Conservation (phyloP, 495 filamentous ascomycete genomes). For the Aspergillus saccharolyticus region DNA sequence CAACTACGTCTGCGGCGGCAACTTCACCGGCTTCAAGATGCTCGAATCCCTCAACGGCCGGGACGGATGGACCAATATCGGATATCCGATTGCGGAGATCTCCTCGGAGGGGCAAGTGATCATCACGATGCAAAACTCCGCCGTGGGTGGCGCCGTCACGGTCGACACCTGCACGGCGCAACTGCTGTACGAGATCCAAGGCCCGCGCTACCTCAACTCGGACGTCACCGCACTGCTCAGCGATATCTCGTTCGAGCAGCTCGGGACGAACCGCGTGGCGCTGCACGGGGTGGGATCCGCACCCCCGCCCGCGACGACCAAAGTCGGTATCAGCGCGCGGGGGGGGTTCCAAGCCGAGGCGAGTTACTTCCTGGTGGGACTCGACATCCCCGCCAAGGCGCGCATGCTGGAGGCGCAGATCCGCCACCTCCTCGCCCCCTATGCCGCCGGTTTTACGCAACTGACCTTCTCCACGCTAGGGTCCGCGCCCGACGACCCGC, state of each 20-base stretch:
- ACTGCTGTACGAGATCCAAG: conserved; percentile 58
- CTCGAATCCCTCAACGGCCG: conserved; percentile 28
- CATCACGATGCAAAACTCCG: conserved; percentile 38
- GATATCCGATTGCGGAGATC: conserved; percentile 57
- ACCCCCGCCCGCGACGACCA: conserved; percentile 49
- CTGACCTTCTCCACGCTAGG: conserved; percentile 36
- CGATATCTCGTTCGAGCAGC: conserved; percentile 40
- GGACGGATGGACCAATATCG: conserved; percentile 43
- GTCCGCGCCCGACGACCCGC: conserved; percentile 22
- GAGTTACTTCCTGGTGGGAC: conserved; percentile 30
- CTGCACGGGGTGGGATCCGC: conserved; percentile 39
- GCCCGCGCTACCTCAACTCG: conserved; percentile 51
- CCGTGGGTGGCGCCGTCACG: conserved; percentile 34
- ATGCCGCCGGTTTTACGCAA: conserved; percentile 21
- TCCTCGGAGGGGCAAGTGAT: conserved; percentile 41
- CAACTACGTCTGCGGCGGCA: conserved; percentile 51
- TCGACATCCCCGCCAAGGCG: conserved; percentile 38
- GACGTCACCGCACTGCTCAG: conserved; percentile 52
- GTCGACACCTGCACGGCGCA: conserved; percentile 51
- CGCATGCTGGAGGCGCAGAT: conserved; percentile 37
- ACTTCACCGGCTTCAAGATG: conserved; percentile 53
- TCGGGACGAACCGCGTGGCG: conserved; percentile 29
- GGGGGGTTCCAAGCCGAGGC: conserved; percentile 44
- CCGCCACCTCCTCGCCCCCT: conserved; percentile 18
- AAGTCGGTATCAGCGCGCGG: conserved; percentile 45